phyloP scores from a whole-genome alignment of 805 yeast species.

The Kuraishia floccosa region DNA sequence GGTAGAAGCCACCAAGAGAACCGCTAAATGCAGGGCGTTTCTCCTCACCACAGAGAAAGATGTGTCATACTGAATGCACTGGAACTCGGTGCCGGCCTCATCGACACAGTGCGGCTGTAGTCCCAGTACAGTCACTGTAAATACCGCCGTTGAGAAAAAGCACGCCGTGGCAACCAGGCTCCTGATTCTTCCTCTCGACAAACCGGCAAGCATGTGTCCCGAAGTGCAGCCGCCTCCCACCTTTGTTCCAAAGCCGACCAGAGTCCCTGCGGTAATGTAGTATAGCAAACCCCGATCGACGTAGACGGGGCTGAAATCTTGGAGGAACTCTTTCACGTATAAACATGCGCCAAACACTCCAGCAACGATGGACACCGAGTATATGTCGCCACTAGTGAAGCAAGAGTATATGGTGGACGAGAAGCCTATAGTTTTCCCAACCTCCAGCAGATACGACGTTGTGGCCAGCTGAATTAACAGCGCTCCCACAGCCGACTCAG shows the following conservation, averaged over 20 bases:
- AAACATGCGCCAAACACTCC: slow-evolving; percentile 23
- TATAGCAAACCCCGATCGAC: background rate
- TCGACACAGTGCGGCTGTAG: slow-evolving; percentile 2
- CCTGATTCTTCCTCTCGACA: slow-evolving; percentile 32
- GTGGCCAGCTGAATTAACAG: slow-evolving; percentile 32
- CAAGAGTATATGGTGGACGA: slow-evolving; percentile 28
- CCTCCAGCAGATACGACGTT: slow-evolving; percentile 23
- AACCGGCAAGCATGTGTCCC: slow-evolving; percentile 41
- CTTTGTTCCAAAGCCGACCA: slow-evolving; percentile 37
- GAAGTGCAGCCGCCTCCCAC: slow-evolving; percentile 42
- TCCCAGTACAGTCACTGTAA: slow-evolving; percentile 5
- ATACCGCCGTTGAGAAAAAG: slow-evolving; percentile 24
- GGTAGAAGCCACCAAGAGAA: slow-evolving; percentile 5
- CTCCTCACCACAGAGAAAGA: slow-evolving; percentile 7
- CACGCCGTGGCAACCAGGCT: slow-evolving; percentile 31
- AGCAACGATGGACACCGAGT: slow-evolving; percentile 17
- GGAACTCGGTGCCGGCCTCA: background rate
- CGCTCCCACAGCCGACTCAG: slow-evolving; percentile 34
- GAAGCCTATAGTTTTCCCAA: slow-evolving; percentile 34
- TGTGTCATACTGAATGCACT: slow-evolving; percentile 10
- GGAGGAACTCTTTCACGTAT: slow-evolving; percentile 10
- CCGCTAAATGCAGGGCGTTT: slow-evolving; percentile 6
- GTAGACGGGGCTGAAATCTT: slow-evolving; percentile 12
- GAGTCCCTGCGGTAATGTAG: slow-evolving; percentile 20
- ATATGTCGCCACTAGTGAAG: slow-evolving; percentile 11